A percentile compares a stretch with the other conserved stretches of the same genome.
Evolutionary conservation across 768 basidiomycete species (phyloP).

Genomic region (Boletus tomentosulus): DNA sequence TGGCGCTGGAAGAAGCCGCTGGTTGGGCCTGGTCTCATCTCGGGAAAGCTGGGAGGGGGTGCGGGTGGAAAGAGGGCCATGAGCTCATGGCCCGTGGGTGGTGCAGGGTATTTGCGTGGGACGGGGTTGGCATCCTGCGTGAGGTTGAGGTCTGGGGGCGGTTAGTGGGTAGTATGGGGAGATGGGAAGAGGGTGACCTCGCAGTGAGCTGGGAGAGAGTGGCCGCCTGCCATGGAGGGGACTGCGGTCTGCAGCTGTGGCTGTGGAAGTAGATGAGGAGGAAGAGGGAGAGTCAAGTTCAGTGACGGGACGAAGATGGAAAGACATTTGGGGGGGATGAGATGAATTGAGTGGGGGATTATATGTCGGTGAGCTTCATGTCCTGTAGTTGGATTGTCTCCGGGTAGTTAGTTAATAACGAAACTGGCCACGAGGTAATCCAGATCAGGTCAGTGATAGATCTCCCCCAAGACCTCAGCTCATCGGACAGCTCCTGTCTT

Average conservation of each 20-base stretch:
- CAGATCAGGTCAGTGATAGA: no score
- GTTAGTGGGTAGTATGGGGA: constrained; percentile 5
- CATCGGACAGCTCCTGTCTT: no score
- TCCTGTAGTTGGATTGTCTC: no score
- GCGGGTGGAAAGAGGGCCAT: constrained; percentile 81
- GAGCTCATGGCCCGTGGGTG: constrained; percentile 76
- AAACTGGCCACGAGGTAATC: no score
- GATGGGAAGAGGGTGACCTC: constrained; percentile 38
- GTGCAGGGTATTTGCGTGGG: constrained; percentile 63
- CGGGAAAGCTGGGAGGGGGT: constrained; percentile 53
- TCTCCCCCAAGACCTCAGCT: no score
- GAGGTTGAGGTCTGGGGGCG: constrained; percentile 57
- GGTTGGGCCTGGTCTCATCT: constrained; percentile 60
- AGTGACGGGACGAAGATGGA: constrained; percentile 56
- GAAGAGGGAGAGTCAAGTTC: constrained; percentile 44
- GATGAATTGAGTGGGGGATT: constrained; percentile 11
- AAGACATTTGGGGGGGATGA: constrained; percentile 40
- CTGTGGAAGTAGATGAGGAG: constrained; percentile 43
- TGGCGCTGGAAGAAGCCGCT: constrained; percentile 70
- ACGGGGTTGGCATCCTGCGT: constrained; percentile 46
- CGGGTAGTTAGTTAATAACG: no score
- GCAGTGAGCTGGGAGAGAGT: constrained; percentile 58
- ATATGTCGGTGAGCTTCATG: neutral
- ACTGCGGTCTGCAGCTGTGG: constrained; percentile 43
- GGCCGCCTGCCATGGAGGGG: constrained; percentile 46